Evolutionary conservation across 2,329 filamentous ascomycete genomes (phyloP).

Genomic region (Blumeria hordei): DNA sequence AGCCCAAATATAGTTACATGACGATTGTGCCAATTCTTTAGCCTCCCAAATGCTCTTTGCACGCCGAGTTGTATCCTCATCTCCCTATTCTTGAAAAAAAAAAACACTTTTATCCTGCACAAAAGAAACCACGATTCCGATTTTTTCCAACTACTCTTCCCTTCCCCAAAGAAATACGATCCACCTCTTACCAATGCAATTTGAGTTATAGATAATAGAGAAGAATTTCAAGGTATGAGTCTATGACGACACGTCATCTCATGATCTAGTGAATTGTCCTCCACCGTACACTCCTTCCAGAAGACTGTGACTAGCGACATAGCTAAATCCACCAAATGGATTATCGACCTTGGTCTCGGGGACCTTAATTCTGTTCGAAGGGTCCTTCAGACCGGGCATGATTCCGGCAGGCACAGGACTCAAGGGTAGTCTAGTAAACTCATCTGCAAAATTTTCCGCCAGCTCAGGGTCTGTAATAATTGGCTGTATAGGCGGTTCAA

Average conservation of each 20-base stretch:
- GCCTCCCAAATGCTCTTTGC: too few species aligned
- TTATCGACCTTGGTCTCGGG: conserved; percentile 3
- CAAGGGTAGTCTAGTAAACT: conserved; percentile 70
- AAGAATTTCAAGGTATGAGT: too few species aligned
- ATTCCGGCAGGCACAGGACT: conserved; percentile 35
- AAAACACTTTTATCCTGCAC: too few species aligned
- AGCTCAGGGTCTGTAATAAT: conserved; percentile 88
- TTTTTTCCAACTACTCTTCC: too few species aligned
- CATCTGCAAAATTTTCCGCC: conserved; percentile 85
- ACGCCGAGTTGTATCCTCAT: too few species aligned
- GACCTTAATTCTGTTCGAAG: not conserved
- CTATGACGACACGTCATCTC: not conserved
- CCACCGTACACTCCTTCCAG: conserved; percentile 7
- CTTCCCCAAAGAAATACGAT: too few species aligned
- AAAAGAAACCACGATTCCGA: too few species aligned
- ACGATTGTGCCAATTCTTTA: too few species aligned
- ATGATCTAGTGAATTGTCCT: not conserved
- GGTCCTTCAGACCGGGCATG: conserved; percentile 9
- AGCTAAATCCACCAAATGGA: conserved; percentile 16
- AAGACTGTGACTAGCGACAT: conserved; percentile 15
- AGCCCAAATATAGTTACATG: too few species aligned
- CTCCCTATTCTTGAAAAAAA: too few species aligned
- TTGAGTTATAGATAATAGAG: too few species aligned
- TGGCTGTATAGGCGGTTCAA: conserved; percentile 75
- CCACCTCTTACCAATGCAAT: too few species aligned